Percentiles rank a stretch among this genome's conserved stretches.
Conservation (phyloP, 345 rosid genomes). For the Salix dunnii region DNA sequence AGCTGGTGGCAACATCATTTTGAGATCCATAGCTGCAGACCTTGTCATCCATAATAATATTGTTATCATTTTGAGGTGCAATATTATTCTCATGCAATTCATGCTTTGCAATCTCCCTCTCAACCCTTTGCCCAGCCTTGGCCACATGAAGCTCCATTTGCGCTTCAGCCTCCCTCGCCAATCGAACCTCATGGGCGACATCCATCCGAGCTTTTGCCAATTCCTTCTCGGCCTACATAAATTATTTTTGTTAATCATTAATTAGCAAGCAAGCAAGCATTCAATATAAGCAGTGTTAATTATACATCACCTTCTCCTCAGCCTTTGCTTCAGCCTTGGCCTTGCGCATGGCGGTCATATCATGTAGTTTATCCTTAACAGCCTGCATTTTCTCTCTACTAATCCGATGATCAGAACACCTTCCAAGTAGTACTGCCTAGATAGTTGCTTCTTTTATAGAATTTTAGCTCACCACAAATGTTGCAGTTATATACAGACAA, state of each 20-base stretch:
- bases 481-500: too few relatives aligned
- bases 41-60: too few relatives aligned
- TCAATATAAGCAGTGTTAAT: too few relatives aligned
- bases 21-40: too few relatives aligned
- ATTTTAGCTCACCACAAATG: too few relatives aligned
- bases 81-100: not conserved
- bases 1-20: too few relatives aligned
- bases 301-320: conserved; percentile 37
- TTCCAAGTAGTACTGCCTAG: too few relatives aligned
- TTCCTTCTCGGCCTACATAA: conserved; percentile 42
- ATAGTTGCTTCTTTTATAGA: too few relatives aligned
- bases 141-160: conserved; percentile 45
- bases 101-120: conserved; percentile 22
- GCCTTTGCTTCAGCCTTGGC: conserved; percentile 52
- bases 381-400: conserved; percentile 41
- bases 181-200: conserved; percentile 49
- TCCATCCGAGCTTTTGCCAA: conserved; percentile 39
- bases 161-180: conserved; percentile 56
- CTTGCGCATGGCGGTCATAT: conserved; percentile 39
- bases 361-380: conserved; percentile 45
- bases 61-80: too few relatives aligned
- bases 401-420: too few relatives aligned
- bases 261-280: not conserved
- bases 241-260: not conserved
- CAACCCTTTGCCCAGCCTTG: conserved; percentile 33